These are phyloP conservation scores for Akanthomyces uredinophilus DNA, from an alignment of 2,329 filamentous ascomycete genomes.

Conservation along the genomic window DNA sequence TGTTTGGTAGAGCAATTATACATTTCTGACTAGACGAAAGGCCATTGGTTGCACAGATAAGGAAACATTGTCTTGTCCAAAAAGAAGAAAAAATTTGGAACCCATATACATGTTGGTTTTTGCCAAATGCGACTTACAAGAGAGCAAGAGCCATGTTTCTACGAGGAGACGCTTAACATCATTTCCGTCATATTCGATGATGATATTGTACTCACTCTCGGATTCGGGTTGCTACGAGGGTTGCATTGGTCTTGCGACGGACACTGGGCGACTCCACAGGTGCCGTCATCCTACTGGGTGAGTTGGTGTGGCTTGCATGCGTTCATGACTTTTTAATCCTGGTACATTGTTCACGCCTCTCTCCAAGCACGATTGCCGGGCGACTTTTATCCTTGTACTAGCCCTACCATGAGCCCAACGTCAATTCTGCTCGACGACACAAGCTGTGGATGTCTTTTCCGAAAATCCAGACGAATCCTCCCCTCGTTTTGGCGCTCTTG, in stretches of 20 bases:
- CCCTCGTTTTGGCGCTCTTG: too few relatives aligned
- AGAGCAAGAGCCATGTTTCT: not conserved
- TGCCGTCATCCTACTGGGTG: not conserved
- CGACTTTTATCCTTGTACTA: not conserved
- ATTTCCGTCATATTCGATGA: not conserved
- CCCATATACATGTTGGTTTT: too few relatives aligned
- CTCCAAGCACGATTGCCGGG: not conserved
- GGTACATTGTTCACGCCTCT: not conserved
- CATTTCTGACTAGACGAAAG: too few relatives aligned
- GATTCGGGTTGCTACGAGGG: not conserved
- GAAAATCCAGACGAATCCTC: too few relatives aligned
- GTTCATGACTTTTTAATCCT: conserved; percentile 6
- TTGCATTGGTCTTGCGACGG: not conserved
- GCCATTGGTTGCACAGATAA: too few relatives aligned
- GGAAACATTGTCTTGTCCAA: too few relatives aligned
- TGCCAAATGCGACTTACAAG: too few relatives aligned
- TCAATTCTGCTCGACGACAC: not conserved
- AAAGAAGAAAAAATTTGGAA: too few relatives aligned
- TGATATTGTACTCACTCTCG: not conserved
- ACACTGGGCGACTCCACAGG: not conserved
- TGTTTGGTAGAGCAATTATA: too few relatives aligned
- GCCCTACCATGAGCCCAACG: not conserved
- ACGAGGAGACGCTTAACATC: not conserved
- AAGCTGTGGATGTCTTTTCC: too few relatives aligned
- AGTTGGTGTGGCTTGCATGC: conserved; percentile 2